These are phyloP conservation scores for Lunularia cruciata DNA, from an alignment of 225 moss, liverwort and hornwort genomes.

Conservation along the genomic window DNA sequence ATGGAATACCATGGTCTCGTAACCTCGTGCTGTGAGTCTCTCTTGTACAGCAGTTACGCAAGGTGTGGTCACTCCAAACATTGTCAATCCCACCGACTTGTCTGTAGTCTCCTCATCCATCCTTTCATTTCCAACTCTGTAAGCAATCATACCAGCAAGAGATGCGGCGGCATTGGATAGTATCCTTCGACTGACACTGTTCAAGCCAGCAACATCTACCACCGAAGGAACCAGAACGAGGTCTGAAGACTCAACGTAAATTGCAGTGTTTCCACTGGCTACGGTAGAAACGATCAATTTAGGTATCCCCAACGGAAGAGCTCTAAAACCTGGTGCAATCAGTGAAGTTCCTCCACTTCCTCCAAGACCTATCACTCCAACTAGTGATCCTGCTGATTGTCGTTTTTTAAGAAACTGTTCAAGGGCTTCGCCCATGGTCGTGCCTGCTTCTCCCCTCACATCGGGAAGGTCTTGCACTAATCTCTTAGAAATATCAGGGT, in stretches of 20 bases:
- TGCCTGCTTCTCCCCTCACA: slow-evolving; percentile 58
- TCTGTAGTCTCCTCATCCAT: not conserved
- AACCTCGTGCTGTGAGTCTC: slow-evolving; percentile 70
- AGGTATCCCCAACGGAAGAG: slow-evolving; percentile 82
- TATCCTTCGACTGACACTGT: slow-evolving; percentile 66
- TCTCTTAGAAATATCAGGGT: slow-evolving; percentile 68
- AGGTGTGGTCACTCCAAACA: slow-evolving; percentile 97
- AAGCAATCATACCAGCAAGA: slow-evolving; percentile 85
- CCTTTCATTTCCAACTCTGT: slow-evolving; percentile 48
- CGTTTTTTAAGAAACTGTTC: slow-evolving; percentile 59
- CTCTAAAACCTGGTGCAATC: slow-evolving; percentile 83
- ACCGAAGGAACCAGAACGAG: slow-evolving; percentile 83
- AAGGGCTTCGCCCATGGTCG: slow-evolving; percentile 76
- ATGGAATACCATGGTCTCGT: slow-evolving; percentile 87
- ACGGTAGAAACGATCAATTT: slow-evolving; percentile 87
- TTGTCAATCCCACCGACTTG: slow-evolving; percentile 87
- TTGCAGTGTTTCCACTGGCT: slow-evolving; percentile 85
- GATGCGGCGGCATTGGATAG: slow-evolving; percentile 83
- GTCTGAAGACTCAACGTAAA: slow-evolving; percentile 70
- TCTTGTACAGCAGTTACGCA: slow-evolving; percentile 79
- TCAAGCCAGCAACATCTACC: slow-evolving; percentile 89
- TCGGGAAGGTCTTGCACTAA: slow-evolving; percentile 57
- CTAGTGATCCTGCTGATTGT: slow-evolving; percentile 62
- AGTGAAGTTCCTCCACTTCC: slow-evolving; percentile 85
- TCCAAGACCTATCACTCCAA: slow-evolving; percentile 85